Evolutionary conservation across 2,329 filamentous ascomycete species (phyloP).

Genomic region (Sordariomycetes sp.): DNA sequence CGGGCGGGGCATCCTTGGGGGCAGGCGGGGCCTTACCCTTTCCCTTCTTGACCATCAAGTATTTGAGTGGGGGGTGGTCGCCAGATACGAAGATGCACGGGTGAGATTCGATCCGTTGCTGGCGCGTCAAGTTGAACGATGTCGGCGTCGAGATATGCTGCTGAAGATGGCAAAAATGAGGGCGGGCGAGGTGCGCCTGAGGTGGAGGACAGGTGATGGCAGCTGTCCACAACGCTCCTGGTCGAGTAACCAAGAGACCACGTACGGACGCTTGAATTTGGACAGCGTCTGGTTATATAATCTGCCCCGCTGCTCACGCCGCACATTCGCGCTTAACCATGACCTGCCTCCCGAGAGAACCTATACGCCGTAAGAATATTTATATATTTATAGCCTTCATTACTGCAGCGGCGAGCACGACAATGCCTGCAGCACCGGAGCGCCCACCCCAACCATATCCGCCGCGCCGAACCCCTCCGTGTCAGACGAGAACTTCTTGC

Average conservation of each 20-base stretch:
- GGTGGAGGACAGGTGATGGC: background rate
- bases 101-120: background rate
- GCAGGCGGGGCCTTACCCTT: constrained; percentile 32
- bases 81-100: background rate
- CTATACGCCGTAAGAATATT: no score
- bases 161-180: background rate
- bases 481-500: no score
- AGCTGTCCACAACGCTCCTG: background rate
- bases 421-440: no score
- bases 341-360: no score
- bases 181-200: background rate
- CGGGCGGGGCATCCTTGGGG: constrained; percentile 10
- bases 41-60: constrained; percentile 35
- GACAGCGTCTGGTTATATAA: no score
- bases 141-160: background rate
- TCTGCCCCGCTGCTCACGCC: no score
- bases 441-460: no score
- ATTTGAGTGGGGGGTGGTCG: background rate
- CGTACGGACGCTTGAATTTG: background rate
- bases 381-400: no score
- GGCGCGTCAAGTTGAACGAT: background rate
- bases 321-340: no score
- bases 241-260: no score
- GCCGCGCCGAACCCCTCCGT: no score
- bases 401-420: no score